Base-by-base conservation (phyloP, 208 protist species). In the Trypanosoma cruzi region DNA sequence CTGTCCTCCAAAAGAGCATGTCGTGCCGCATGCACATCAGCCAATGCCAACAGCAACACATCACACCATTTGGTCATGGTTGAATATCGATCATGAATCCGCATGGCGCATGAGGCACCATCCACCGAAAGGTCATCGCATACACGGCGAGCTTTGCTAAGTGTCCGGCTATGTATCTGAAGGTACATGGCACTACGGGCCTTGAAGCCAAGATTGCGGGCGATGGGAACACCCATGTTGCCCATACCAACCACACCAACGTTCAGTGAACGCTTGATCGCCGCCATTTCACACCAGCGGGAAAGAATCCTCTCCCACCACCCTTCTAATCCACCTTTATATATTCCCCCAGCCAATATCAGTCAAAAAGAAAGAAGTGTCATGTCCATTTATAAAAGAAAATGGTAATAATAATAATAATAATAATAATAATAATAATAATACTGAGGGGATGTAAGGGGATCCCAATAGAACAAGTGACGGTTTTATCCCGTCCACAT, bases 61-160 rank as follows among this genome's bases (percentile, higher is more conserved):
- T 96, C 90, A 61, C 90, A 94, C 88, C 90, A 96, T 75, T 91
- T 91, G n/a, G 86, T 88, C 64, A 96, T 75, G 28, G 88, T 94
- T 22, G 69, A 75, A 75, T 94, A 93, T 46, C 84, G 77, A 57
- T 92, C 70, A 75, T 96, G 90, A 31, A 94, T 65, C 28, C 90
- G 88, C 78, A 96, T 91, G 57, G 88, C 88, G 62, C 90, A 96
- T 20, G 85, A 88, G 20, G 82, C 88, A 28, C 90, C 90, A 61
- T 96, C 90, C 53, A 86, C 84, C 36, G 80, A 75, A 59, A 96
- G 79, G 79, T 91, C 86, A 36, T 94, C 85, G 53, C 85, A 87
- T 26, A 94, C 80, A 24, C 76, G 68, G 1, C 85, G 84, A 2
- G 84, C 81, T 64, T 96, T 93, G 53, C 57, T 64, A 18, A 85